Base-by-base conservation (phyloP, 106 monocot species). In the Dendrobium chrysotoxum region DNA sequence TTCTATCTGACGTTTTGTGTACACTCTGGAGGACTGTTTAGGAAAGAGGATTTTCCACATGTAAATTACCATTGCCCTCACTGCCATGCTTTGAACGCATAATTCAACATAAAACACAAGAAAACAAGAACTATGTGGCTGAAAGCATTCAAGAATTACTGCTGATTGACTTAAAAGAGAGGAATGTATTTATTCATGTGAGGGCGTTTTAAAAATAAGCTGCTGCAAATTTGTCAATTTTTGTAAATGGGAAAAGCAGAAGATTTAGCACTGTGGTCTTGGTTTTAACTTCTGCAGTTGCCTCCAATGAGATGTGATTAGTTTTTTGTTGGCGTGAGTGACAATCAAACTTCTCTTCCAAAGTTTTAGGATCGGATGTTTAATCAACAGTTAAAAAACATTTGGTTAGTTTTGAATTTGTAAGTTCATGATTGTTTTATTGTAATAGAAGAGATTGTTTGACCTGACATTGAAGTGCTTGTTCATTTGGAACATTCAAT, bases 51-150 rank as follows among this genome's bases (percentile, higher is more conserved):
- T 81, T 98, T 91, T 75, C 89, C 90, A 2, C 86, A 89, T 80
- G 86, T 92, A 71, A 92, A 83, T 6, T 98, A 98, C 78, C 92
- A 91, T 64, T 98, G 97, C 42, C 97, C 97, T 5, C 92, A 94
- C 75, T 98, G 97, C 40, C 85, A 88, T 72, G 94, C 86, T 25
- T 79, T 98, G 45, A 98, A 94, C 83, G 84, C 82, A 28, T 0
- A 82, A 53, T 53, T 86, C 77, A 77, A 42, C 35, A 35, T 35
- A 35, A 35, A 35, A 35, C 35, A 35, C 35, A 35, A 35, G 70
- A 70, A 11, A 41, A 18, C 11, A 41, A 40, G 40, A 31, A 40
- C 16, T 41, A 5, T 21, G 17, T 40, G 5, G 17, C 74, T 40
- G 40, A 39, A 20, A 74, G 5, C 20, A 40, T 39, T 31, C 38